phyloP scores from a whole-genome alignment of 2,329 filamentous ascomycete species.

The Myriangium duriaei region DNA sequence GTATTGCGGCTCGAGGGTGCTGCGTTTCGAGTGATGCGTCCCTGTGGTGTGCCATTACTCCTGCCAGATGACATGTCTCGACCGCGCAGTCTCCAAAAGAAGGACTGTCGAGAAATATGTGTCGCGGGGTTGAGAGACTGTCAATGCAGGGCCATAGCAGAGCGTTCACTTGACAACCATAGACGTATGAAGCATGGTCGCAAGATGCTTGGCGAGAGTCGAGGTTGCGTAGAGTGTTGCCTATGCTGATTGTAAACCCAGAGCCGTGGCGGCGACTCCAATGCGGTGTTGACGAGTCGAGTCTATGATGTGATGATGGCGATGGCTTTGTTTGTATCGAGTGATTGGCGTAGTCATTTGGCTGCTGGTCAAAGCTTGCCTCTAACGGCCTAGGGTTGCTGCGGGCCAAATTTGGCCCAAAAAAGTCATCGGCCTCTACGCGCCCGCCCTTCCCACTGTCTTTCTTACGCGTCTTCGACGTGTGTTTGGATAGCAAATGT shows the following conservation, averaged over 20 bases:
- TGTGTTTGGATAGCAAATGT: too few species aligned
- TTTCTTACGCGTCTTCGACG: too few species aligned
- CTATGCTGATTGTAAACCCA: neutral
- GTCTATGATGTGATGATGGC: neutral
- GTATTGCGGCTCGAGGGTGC: slow-evolving; percentile 2
- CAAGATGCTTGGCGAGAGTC: neutral
- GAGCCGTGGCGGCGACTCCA: neutral
- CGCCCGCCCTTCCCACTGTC: too few species aligned
- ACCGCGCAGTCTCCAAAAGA: neutral
- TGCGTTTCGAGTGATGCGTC: neutral
- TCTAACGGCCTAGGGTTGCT: neutral
- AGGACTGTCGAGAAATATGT: neutral
- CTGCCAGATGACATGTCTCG: slow-evolving; percentile 8
- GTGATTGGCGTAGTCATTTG: neutral
- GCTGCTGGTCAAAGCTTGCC: neutral
- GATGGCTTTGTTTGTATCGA: neutral
- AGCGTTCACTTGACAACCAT: neutral
- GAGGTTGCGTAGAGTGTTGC: neutral
- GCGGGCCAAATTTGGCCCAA: too few species aligned
- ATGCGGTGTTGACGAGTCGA: neutral
- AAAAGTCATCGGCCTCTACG: too few species aligned
- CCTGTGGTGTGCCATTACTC: slow-evolving; percentile 7
- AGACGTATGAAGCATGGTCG: neutral
- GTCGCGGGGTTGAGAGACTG: too few species aligned
- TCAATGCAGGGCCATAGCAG: neutral